Evolutionary conservation across 164 flowering plant genomes (phyloP).

Genomic region (Annona cherimola): DNA sequence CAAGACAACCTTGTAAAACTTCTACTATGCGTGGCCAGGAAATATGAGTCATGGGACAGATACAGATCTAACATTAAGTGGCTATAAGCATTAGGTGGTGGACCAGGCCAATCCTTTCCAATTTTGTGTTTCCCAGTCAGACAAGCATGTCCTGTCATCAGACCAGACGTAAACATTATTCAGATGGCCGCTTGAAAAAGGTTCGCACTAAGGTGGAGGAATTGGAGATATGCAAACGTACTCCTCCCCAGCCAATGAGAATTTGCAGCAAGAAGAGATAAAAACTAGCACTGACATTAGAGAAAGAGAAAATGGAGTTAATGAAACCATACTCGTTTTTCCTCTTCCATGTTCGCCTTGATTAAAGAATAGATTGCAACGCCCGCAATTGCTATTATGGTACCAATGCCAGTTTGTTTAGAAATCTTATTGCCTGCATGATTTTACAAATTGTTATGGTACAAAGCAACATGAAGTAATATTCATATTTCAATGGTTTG

Average conservation of each 20-base stretch:
- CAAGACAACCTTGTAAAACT: no score
- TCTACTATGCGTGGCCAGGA: no score
- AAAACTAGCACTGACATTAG: not conserved
- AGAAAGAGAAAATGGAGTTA: not conserved
- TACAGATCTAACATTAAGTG: no score
- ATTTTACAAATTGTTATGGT: slow-evolving; percentile 1
- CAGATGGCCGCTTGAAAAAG: no score
- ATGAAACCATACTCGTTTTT: slow-evolving; percentile 41
- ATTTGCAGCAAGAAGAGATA: not conserved
- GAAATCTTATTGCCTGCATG: slow-evolving; percentile 61
- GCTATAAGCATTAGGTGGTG: no score
- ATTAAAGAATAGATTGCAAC: slow-evolving; percentile 69
- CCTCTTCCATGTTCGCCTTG: slow-evolving; percentile 61
- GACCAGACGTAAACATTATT: no score
- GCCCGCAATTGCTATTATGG: slow-evolving; percentile 64
- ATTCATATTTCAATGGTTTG: not conserved
- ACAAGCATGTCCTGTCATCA: no score
- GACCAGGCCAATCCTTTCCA: no score
- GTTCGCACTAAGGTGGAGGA: no score
- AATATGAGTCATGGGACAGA: no score
- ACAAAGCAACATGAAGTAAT: not conserved
- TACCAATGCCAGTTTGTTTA: slow-evolving; percentile 71
- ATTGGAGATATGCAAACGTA: no score
- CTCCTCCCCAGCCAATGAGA: not conserved
- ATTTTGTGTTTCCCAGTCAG: no score